Percentiles rank a stretch among this genome's conserved stretches.
These are phyloP conservation scores for Chytridiales sp. DNA, from an alignment of 371 early-diverging fungal genomes.

Conservation along the genomic window DNA sequence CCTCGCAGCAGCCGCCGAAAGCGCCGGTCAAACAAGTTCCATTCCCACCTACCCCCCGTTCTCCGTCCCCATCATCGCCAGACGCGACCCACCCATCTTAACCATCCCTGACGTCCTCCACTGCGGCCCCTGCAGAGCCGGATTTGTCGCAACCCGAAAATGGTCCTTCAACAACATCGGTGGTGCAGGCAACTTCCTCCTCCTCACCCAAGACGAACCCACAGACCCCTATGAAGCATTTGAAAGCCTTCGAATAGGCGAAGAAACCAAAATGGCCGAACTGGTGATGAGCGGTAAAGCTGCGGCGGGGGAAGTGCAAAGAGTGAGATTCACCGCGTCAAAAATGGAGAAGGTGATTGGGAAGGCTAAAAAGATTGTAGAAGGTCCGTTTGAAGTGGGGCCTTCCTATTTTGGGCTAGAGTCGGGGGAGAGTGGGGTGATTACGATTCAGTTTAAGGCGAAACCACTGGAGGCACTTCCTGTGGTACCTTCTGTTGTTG, in stretches of 20 bases:
- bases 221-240: conserved; percentile 34
- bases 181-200: conserved; percentile 42
- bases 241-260: conserved; percentile 25
- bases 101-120: conserved; percentile 40
- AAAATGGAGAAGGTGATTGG: no score
- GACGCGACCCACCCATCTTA: conserved; percentile 36
- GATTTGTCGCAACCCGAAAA: conserved; percentile 25
- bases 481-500: background rate
- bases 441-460: conserved; percentile 28
- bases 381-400: conserved; percentile 37
- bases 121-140: conserved; percentile 47
- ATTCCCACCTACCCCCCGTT: no score
- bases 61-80: conserved; percentile 30
- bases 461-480: conserved; percentile 15
- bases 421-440: conserved; percentile 26
- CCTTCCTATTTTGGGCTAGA: conserved; percentile 36
- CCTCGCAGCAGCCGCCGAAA: background rate
- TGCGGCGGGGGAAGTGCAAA: no score
- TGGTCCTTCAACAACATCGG: conserved; percentile 44
- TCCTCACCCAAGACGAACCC: conserved; percentile 25
- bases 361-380: no score
- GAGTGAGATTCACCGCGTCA: no score
- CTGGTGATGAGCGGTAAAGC: no score
- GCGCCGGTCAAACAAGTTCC: no score
- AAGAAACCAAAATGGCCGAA: no score